phyloP scores from a whole-genome alignment of 345 rosid genomes.

The thale cress (Arabidopsis thaliana) region TAIR10.1 NC_003070.9:8152501-8153000 shows the following conservation, averaged over 20 bases:
- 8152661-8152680: constrained; percentile 57
- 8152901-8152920: background rate
- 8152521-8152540: background rate
- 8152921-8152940: background rate
- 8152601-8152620: background rate
- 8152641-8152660: background rate
- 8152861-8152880: constrained; percentile 15
- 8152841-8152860: constrained; percentile 19
- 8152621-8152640: constrained; percentile 6
- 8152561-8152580: background rate
- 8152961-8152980: constrained; percentile 27
- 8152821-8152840: constrained; percentile 55
- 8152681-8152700: constrained; percentile 26
- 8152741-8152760: constrained; percentile 67
- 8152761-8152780: constrained; percentile 60
- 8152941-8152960: background rate
- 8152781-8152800: constrained; percentile 67
- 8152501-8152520: constrained; percentile 1
- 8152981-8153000: constrained; percentile 19
- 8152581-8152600: background rate
- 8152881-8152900: constrained; percentile 5
- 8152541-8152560: background rate
- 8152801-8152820: constrained; percentile 74
- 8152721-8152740: constrained; percentile 48
- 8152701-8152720: constrained; percentile 45